Conservation (phyloP, 768 basidiomycete genomes). For the Neoboletus subvelutipes region DNA sequence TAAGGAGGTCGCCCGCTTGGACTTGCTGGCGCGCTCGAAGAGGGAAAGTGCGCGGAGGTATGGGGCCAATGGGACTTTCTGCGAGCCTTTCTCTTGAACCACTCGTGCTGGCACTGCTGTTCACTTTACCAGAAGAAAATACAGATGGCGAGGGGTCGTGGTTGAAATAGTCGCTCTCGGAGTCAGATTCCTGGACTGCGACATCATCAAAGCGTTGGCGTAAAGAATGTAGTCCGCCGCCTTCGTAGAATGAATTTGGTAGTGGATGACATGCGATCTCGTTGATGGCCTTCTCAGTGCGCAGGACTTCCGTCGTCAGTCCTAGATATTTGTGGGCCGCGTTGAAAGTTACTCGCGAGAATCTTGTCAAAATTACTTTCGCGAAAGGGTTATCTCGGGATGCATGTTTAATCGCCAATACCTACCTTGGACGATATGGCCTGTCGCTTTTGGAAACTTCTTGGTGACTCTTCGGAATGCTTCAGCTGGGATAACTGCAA, state of each 20-base stretch:
- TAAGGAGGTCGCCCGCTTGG: slow-evolving; percentile 76
- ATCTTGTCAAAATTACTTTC: slow-evolving; percentile 88
- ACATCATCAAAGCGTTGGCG: slow-evolving; percentile 84
- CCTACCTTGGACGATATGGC: slow-evolving; percentile 91
- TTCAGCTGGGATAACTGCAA: slow-evolving; percentile 98
- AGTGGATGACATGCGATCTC: slow-evolving; percentile 95
- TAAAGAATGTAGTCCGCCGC: slow-evolving; percentile 85
- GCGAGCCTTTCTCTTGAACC: slow-evolving; percentile 25
- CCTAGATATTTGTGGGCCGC: slow-evolving; percentile 97
- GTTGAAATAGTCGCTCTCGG: slow-evolving; percentile 59
- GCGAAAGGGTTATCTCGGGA: slow-evolving; percentile 11
- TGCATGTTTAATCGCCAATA: neutral
- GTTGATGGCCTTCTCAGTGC: slow-evolving; percentile 97
- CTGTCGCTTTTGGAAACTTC: slow-evolving; percentile 95
- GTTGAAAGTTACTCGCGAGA: slow-evolving; percentile 95
- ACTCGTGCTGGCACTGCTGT: slow-evolving; percentile 11
- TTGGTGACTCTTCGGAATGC: slow-evolving; percentile 93
- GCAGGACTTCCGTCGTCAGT: slow-evolving; percentile 89
- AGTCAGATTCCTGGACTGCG: slow-evolving; percentile 42
- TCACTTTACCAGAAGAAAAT: slow-evolving; percentile 22
- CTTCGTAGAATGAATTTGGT: slow-evolving; percentile 87
- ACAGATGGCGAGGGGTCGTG: slow-evolving; percentile 17
- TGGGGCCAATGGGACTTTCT: slow-evolving; percentile 23
- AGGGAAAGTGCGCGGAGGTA: slow-evolving; percentile 24
- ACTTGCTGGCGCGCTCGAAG: slow-evolving; percentile 48